Base-by-base conservation (phyloP, 768 basidiomycete genomes). In the Suillus americanus region DNA sequence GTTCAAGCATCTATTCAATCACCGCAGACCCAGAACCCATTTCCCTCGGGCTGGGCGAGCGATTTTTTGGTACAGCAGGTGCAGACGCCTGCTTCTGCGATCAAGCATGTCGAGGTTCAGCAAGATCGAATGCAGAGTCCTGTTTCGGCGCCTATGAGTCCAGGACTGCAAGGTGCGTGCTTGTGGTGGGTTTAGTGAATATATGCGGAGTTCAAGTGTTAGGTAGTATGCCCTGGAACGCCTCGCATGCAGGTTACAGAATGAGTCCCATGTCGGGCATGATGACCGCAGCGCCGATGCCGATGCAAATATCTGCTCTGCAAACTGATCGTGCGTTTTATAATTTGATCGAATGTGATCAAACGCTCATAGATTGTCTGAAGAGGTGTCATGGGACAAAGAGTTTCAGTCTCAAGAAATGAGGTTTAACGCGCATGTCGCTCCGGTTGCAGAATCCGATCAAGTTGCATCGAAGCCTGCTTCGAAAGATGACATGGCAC, bases 401-500 rank as follows among this genome's bases (percentile, higher is more conserved):
- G 89, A 85, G 67, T 91, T 90, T 68, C 82, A 77, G 51, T 82
- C 84, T 3, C 87, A 85, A 67, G 88, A 88, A 65, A 76, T 78
- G 23, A 71, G 77, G 38, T 65, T 82, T 9, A 71, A 75, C 14
- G 66, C 74, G 0, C 45, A 70, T 28, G 65, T 74, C 35, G 54
- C 65, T 8, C 45, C 66, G 3, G 61, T 45, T 23, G 20, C 50
- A 18, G 64, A 66, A 1, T 20, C 65, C 12, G 60, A 62, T 12
- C 55, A 65, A 28, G 35, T n/a, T 8, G 61, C 35, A 12, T 18
- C 50, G 66, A 69, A 38, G 43, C 48, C 9, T 20, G 67, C 65
- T 37, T 53, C 71, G 69, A 9, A 69, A 3, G 92, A 95, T 68
- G 89, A 92, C 54, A 86, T 97, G 54, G 89, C 94, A 3, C 84